Conservation (phyloP, 2,329 filamentous ascomycete species). For the Neoscytalidium dimidiatum region DNA sequence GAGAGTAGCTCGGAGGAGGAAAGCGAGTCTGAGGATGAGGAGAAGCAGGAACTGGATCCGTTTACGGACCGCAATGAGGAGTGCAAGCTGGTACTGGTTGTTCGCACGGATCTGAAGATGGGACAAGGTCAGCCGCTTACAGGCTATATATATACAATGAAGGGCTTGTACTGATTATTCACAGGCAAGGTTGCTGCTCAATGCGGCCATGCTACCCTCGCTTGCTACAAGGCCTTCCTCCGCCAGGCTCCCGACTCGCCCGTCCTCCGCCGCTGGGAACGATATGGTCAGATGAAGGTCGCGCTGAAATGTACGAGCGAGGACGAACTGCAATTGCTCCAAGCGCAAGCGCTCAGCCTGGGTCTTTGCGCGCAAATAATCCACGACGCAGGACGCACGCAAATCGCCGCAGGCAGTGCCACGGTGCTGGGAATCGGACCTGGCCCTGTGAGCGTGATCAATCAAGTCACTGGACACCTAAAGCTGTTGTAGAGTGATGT, state of each 20-base stretch:
- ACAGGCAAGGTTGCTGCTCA: constrained; percentile 96
- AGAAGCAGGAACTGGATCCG: constrained; percentile 40
- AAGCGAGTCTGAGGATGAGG: constrained; percentile 39
- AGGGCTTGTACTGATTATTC: constrained; percentile 9
- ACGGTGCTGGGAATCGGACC: constrained; percentile 79
- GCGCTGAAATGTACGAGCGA: constrained; percentile 82
- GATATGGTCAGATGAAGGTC: constrained; percentile 85
- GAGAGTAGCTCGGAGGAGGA: constrained; percentile 44
- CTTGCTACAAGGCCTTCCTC: constrained; percentile 87
- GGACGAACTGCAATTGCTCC: constrained; percentile 73
- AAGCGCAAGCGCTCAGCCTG: constrained; percentile 75
- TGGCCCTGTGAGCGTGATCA: constrained; percentile 82
- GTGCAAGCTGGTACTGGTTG: constrained; percentile 91
- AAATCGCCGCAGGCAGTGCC: constrained; percentile 90
- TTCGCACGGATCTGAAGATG: constrained; percentile 94
- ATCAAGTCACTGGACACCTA: constrained; percentile 80
- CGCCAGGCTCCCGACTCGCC: constrained; percentile 56
- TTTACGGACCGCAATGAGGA: constrained; percentile 65
- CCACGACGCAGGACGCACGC: constrained; percentile 92
- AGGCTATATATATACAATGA: background rate
- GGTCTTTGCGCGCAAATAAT: constrained; percentile 89
- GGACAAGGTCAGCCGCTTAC: constrained; percentile 70
- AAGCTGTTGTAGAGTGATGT: constrained; percentile 68
- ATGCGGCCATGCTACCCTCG: constrained; percentile 92
- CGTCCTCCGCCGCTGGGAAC: constrained; percentile 83